Evolutionary conservation across 108 stramenopile genomes (phyloP), one percentile per base, ranked within the genome.

Genomic region (Fistulifera solaris): DNA sequence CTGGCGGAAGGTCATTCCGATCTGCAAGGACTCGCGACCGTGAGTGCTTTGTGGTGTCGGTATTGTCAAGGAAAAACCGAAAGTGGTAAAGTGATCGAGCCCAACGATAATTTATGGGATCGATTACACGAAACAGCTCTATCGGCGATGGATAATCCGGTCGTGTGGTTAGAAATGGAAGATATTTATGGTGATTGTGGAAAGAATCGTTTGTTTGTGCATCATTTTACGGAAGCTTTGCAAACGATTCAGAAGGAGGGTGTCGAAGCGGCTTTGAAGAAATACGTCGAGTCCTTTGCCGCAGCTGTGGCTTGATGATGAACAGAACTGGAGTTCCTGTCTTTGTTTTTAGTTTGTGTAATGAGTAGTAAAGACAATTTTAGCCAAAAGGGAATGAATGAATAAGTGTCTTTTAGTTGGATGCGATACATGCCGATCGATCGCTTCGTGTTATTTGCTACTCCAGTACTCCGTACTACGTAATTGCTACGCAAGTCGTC

Each of bases 11-110:
- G 52, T 38, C 3, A 27, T 8, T 6, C 3, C 8, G 31, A 35
- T 8, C 5, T 27, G 19, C 2, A 56, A 2, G 62, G 62, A 31
- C 22, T 63, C 8, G 62, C 62, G 14, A 16, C 55, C 21, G 62
- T 63, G 18, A 46, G 31, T 19, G 62, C 62, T 19, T 45, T 63
- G 45, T 63, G 62, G 62, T 53, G 62, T 18, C 62, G 62, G 17
- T 63, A 63, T 43, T 63, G 62, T 42, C 62, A 63, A 25, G 62
- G 62, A 1, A 63, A 35, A 13, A 54, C 53, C 28, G 62, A 63
- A 18, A 13, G 42, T 4, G 62, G 62, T 5, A 26, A 55, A 3
- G 38, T 24, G 19, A 54, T 63, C 28, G 28, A 41, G 2, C 31
- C 54, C 45, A 56, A 47, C 39, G 62, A 55, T 19, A 2, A 8